phyloP scores from a whole-genome alignment of 768 basidiomycete species.

The Rhodotorula babjevae region DNA sequence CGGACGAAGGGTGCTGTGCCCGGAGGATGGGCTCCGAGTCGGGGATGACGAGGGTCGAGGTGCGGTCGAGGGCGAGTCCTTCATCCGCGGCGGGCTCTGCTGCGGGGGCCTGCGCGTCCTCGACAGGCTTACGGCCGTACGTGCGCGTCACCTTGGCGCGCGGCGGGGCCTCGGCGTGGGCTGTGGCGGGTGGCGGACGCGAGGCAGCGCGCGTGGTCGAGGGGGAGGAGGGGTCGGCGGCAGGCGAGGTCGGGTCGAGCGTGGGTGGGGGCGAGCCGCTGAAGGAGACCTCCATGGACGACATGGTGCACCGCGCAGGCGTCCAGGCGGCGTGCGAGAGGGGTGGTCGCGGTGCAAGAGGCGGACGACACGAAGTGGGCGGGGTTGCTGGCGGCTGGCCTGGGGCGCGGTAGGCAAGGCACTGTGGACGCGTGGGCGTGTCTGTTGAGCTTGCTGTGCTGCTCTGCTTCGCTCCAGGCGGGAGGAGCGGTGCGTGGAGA shows the following conservation, averaged over 20 bases:
- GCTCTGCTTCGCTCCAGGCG: too few relatives aligned
- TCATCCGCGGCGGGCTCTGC: not conserved
- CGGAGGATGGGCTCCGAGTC: not conserved
- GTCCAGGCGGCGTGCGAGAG: too few relatives aligned
- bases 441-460: too few relatives aligned
- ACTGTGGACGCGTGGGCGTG: too few relatives aligned
- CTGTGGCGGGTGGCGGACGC: not conserved
- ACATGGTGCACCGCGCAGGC: not conserved
- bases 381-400: too few relatives aligned
- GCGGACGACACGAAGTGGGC: too few relatives aligned
- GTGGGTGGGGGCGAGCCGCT: not conserved
- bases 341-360: too few relatives aligned
- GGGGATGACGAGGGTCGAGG: constrained; percentile 16
- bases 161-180: not conserved
- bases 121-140: not conserved
- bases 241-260: not conserved
- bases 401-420: too few relatives aligned
- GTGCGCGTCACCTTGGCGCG: constrained; percentile 2
- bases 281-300: not conserved
- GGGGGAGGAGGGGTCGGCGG: not conserved
- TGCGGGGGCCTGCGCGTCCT: not conserved
- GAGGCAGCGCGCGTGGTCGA: not conserved
- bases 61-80: not conserved
- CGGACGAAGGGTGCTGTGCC: not conserved
- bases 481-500: too few relatives aligned